Conservation (phyloP, 148 eudicot genomes). For the Cornus florida region DNA sequence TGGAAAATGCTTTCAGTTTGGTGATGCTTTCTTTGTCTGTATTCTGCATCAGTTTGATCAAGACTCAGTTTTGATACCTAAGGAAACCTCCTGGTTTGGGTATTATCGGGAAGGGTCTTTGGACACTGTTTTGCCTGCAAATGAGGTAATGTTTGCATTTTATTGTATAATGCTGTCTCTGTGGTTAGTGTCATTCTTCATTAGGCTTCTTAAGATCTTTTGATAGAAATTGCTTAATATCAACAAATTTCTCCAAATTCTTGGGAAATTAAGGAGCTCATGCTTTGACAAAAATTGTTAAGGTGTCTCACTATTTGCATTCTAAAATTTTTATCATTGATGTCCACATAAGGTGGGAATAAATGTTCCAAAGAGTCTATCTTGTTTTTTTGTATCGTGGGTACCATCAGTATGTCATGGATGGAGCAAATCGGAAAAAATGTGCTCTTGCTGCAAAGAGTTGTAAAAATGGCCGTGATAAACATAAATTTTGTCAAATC, state of each 20-base stretch:
- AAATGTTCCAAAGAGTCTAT: too few species aligned
- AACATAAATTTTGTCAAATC: too few species aligned
- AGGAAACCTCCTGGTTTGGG: constrained; percentile 64
- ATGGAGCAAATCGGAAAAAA: too few species aligned
- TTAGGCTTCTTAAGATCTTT: not conserved
- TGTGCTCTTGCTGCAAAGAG: too few species aligned
- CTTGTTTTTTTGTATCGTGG: too few species aligned
- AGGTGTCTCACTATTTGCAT: not conserved
- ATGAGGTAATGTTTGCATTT: constrained; percentile 35
- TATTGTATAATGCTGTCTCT: not conserved
- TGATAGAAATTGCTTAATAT: not conserved
- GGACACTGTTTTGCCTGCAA: constrained; percentile 40
- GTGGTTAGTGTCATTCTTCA: too few species aligned
- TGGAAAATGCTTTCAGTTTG: not conserved
- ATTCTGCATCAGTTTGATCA: constrained; percentile 39
- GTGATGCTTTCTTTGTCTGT: not conserved
- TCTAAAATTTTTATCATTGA: too few species aligned
- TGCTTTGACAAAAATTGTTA: not conserved
- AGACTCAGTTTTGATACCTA: constrained; percentile 53
- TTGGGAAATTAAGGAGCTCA: not conserved
- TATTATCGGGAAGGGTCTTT: constrained; percentile 47
- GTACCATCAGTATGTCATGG: too few species aligned
- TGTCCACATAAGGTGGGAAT: too few species aligned
- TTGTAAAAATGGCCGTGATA: too few species aligned
- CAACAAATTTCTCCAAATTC: not conserved